phyloP scores from a whole-genome alignment of 2,329 filamentous ascomycete genomes.

The Aureobasidium sp. region DNA sequence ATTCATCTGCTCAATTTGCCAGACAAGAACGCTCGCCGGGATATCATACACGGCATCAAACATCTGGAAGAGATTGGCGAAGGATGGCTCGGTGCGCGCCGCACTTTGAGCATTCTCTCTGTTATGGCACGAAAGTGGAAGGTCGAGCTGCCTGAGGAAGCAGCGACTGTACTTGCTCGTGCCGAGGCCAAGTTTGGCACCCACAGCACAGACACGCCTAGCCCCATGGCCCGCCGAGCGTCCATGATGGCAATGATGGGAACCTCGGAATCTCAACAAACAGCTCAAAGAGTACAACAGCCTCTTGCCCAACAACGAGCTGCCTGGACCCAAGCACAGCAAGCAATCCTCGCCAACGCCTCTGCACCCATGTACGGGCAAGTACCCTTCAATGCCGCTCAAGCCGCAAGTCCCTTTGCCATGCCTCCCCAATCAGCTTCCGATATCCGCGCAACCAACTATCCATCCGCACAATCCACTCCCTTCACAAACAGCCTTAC shows the following conservation, averaged over 20 bases:
- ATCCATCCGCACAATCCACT: conserved; percentile 6
- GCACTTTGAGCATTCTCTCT: conserved; percentile 77
- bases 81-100: conserved; percentile 82
- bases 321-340: conserved; percentile 3
- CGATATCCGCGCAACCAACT: background rate
- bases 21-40: conserved; percentile 80
- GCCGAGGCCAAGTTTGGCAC: conserved; percentile 73
- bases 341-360: background rate
- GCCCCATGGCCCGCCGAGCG: conserved; percentile 32
- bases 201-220: conserved; percentile 54
- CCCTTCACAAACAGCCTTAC: background rate
- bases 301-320: conserved; percentile 18
- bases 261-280: background rate
- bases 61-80: conserved; percentile 94
- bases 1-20: conserved; percentile 90
- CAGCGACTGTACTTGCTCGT: conserved; percentile 62
- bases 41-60: conserved; percentile 83
- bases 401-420: background rate
- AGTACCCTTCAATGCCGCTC: background rate
- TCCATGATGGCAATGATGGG: conserved; percentile 2
- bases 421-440: conserved; percentile 8
- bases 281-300: conserved; percentile 15
- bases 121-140: conserved; percentile 84
- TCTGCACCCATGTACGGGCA: background rate
- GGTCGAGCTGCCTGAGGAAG: conserved; percentile 78